phyloP scores from a whole-genome alignment of 768 basidiomycete species.

The Daedaleopsis sinensis region DNA sequence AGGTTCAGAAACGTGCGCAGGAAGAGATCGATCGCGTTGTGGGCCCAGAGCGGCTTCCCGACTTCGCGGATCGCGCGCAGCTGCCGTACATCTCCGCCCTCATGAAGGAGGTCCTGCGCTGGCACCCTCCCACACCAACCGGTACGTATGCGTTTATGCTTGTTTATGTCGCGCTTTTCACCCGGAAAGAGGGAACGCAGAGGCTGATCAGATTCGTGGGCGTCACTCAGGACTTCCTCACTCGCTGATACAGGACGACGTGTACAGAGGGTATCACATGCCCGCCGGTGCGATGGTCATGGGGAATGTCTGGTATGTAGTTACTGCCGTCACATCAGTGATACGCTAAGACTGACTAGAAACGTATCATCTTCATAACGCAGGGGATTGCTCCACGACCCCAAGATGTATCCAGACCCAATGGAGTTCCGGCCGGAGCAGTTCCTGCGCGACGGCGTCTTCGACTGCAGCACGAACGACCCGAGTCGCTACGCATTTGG shows the following conservation, averaged over 20 bases:
- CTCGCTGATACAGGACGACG: constrained; percentile 23
- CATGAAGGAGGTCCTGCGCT: constrained; percentile 24
- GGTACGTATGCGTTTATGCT: not conserved
- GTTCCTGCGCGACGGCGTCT: constrained; percentile 3
- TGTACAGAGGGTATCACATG: constrained; percentile 31
- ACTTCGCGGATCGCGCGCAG: constrained; percentile 26
- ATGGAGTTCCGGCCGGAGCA: not conserved
- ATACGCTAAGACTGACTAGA: not conserved
- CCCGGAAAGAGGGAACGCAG: not conserved
- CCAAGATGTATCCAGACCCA: constrained; percentile 17
- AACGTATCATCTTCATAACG: constrained; percentile 29
- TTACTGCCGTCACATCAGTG: not conserved
- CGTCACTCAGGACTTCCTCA: constrained; percentile 28
- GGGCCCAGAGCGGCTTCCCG: constrained; percentile 27
- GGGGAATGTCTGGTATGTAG: constrained; percentile 24
- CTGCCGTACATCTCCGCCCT: constrained; percentile 33
- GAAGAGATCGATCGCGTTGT: constrained; percentile 31
- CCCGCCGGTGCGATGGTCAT: constrained; percentile 30
- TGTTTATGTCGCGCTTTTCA: not conserved
- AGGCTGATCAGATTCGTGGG: not conserved
- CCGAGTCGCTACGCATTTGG: constrained; percentile 15
- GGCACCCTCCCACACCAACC: not conserved
- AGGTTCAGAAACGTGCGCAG: constrained; percentile 29
- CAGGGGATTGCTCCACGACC: constrained; percentile 35
- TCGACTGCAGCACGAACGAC: constrained; percentile 16